Evolutionary conservation across 1,284 basidiomycete genomes (phyloP).

Genomic region (Ceratobasidium sp.): DNA sequence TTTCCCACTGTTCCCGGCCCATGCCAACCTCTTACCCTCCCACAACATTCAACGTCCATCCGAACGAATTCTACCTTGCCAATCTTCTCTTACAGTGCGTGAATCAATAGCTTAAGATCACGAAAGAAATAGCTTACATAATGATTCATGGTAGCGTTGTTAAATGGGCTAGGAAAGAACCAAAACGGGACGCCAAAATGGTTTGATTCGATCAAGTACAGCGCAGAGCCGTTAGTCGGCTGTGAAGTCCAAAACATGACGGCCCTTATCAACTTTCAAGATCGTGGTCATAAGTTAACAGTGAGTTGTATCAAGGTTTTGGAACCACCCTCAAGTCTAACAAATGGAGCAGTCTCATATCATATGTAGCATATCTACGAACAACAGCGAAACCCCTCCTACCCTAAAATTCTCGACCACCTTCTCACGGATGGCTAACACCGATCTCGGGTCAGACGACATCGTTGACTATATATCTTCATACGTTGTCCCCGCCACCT

Average conservation of each 20-base stretch:
- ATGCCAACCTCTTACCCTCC: conserved; percentile 30
- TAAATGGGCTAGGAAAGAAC: conserved; percentile 34
- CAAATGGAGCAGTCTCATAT: conserved; percentile 24
- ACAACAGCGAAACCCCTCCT: conserved; percentile 13
- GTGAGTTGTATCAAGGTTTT: background rate
- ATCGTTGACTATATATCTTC: conserved; percentile 43
- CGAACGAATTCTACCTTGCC: conserved; percentile 39
- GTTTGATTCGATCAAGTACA: conserved; percentile 32
- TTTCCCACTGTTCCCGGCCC: conserved; percentile 37
- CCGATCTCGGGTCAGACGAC: conserved; percentile 40
- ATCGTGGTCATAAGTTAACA: conserved; percentile 29
- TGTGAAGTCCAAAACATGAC: conserved; percentile 43
- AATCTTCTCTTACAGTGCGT: conserved; percentile 39
- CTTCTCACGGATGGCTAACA: conserved; percentile 45
- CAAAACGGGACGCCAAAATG: conserved; percentile 27
- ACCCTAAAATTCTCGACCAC: conserved; percentile 39
- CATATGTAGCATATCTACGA: conserved; percentile 15
- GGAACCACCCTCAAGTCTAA: background rate
- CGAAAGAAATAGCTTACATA: background rate
- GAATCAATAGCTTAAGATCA: background rate
- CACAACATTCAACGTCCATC: conserved; percentile 38
- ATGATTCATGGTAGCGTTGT: background rate
- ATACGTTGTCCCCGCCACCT: conserved; percentile 21
- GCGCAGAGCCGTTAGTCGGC: conserved; percentile 22
- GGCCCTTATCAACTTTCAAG: conserved; percentile 37